A percentile compares a stretch with the other conserved stretches of the same genome.
phyloP scores from a whole-genome alignment of 2,329 filamentous ascomycete genomes.

The Curvularia hawaiiensis region DNA sequence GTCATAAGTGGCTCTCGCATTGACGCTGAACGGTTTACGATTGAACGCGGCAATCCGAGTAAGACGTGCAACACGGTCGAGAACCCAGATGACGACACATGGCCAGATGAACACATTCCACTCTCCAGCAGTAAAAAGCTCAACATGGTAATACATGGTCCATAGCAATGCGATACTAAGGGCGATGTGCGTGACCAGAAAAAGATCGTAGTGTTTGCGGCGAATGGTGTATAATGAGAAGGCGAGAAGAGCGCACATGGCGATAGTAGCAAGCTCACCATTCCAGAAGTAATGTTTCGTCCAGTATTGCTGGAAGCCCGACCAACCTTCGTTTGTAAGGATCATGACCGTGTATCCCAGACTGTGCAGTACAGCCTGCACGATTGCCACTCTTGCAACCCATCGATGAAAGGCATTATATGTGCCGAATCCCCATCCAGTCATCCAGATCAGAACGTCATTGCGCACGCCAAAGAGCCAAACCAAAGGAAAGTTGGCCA shows the following conservation, averaged over 20 bases:
- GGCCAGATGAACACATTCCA: conserved; percentile 59
- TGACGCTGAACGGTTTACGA: conserved; percentile 43
- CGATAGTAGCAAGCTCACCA: conserved; percentile 51
- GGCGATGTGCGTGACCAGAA: conserved; percentile 54
- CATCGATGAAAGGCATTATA: conserved; percentile 73
- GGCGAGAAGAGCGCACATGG: conserved; percentile 53
- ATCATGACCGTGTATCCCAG: conserved; percentile 61
- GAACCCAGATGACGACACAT: conserved; percentile 56
- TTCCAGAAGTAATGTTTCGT: conserved; percentile 57
- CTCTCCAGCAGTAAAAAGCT: conserved; percentile 56
- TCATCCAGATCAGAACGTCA: conserved; percentile 68
- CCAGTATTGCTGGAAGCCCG: conserved; percentile 47
- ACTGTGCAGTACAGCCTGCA: conserved; percentile 68
- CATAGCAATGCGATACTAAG: conserved; percentile 51
- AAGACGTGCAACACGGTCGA: conserved; percentile 56
- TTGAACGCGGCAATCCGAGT: conserved; percentile 54
- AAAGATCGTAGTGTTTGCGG: conserved; percentile 52
- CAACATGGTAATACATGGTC: conserved; percentile 59
- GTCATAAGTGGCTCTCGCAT: conserved; percentile 52
- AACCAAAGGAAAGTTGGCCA: conserved; percentile 66
- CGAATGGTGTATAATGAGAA: conserved; percentile 60
- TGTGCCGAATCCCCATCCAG: conserved; percentile 70
- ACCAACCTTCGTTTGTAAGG: conserved; percentile 45
- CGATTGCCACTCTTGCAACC: conserved; percentile 65
- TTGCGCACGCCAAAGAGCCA: conserved; percentile 73